A percentile compares a stretch with the other conserved stretches of the same genome.
Evolutionary conservation across 192 early-diverging fungal genomes (phyloP).

Genomic region (Coemansia sp.): DNA sequence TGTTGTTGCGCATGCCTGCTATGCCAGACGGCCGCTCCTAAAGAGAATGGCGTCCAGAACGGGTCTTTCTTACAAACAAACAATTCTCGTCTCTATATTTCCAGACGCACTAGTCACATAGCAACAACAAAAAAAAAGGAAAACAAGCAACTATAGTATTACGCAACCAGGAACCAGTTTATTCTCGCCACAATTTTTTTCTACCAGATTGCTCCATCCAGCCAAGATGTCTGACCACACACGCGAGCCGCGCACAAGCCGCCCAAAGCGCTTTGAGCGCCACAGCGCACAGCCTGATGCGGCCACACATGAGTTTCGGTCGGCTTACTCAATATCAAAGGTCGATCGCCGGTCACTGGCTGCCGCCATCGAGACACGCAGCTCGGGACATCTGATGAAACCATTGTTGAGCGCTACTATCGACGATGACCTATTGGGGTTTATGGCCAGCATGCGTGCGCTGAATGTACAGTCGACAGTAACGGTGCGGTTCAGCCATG

Average conservation of each 20-base stretch:
- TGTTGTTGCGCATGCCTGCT: neutral
- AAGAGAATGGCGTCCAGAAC: neutral
- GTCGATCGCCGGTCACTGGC: conserved; percentile 10
- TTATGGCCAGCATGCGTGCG: conserved; percentile 12
- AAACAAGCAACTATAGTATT: neutral
- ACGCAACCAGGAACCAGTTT: neutral
- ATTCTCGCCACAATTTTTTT: neutral
- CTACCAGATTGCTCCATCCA: neutral
- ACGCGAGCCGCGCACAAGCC: conserved; percentile 2
- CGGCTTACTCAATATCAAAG: conserved; percentile 7
- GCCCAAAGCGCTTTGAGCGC: neutral
- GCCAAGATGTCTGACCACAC: conserved; percentile 6
- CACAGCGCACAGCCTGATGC: conserved; percentile 1
- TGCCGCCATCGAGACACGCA: conserved; percentile 6
- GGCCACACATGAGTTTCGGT: neutral
- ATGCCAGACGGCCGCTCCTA: neutral
- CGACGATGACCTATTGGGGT: conserved; percentile 15
- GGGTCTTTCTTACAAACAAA: neutral
- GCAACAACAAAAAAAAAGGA: neutral
- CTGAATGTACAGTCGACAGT: conserved; percentile 1
- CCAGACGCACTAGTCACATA: neutral
- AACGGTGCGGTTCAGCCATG: conserved; percentile 14
- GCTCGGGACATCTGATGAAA: conserved; percentile 5
- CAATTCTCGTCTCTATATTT: neutral
- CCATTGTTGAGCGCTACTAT: conserved; percentile 16